Conservation (phyloP, 257 asterid genomes). For the Solanum paucissectum region DNA sequence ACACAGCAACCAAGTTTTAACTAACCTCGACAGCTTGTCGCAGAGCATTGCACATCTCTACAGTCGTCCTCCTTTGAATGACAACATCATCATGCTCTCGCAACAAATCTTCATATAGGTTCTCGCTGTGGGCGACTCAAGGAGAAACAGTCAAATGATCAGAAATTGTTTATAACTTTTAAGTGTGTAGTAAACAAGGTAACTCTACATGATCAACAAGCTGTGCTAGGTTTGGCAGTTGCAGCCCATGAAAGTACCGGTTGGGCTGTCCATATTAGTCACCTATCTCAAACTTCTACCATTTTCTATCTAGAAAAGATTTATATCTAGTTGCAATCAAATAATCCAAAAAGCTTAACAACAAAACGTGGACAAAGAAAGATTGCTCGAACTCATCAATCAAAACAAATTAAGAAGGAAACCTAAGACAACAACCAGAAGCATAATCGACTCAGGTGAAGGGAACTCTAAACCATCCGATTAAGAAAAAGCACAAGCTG, state of each 20-base stretch:
- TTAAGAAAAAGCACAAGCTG: not conserved
- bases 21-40: slow-evolving; percentile 14
- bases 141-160: not conserved
- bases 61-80: not conserved
- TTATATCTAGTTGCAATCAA: not conserved
- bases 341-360: not conserved
- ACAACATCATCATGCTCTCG: slow-evolving; percentile 11
- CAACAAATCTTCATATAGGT: slow-evolving; percentile 9
- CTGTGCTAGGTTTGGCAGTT: not conserved
- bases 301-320: not conserved
- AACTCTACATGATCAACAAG: not conserved
- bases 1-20: not conserved
- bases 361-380: not conserved
- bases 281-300: not conserved
- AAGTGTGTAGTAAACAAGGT: not conserved
- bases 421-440: not conserved
- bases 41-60: slow-evolving; percentile 5
- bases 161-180: not conserved
- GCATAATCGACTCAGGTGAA: not conserved
- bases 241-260: not conserved
- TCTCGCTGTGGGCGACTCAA: not conserved
- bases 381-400: not conserved
- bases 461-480: not conserved
- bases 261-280: not conserved
- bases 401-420: not conserved